Evolutionary conservation across 257 asterid genomes (phyloP), one percentile per base, ranked within the genome.

Genomic region (Mitragyna speciosa): DNA sequence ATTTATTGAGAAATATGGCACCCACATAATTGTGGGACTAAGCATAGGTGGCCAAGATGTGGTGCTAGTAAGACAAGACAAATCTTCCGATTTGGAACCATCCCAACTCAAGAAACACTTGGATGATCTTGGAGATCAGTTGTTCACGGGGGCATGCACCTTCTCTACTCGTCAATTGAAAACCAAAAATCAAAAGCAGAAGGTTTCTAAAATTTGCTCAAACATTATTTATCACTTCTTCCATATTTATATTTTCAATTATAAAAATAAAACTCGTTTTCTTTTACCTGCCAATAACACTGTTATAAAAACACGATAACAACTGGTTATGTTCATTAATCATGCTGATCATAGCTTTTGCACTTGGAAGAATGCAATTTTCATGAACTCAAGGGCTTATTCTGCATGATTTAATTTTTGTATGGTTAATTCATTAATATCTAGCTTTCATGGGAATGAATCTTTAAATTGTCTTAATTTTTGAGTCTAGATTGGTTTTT

Each of bases 11-110:
- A 95, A 89, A 85, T 92, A 93, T 82, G 99, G 99, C 15, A 95
- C 99, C 12, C 99, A 95, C 81, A 87, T 95, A 67, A 87, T 95
- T 12, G 98, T 95, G 85, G 99, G 98, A 81, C 79, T 95, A 75
- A 87, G 97, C 83, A 61, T 95, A 19, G 98, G 99, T 19, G 99
- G 99, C n/a, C 91, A 91, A 77, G 99, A 95, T 56, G 92, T 90
- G 83, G 90, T 93, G 7, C 78, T 89, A 45, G 93, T 92, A 28
- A 93, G 95, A 87, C 98, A 93, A 86, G 92, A 91, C 66, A 88
- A 80, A 78, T 85, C 88, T 4, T 95, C 99, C 31, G 83, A 85
- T 58, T 61, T 95, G 83, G 96, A 91, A 66, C 86, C 97, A 36
- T 89, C 98, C n/a, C 88, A 91, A 14, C 87, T 95, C 3, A 95